Evolutionary conservation across 768 basidiomycete species (phyloP), one percentile per base, ranked within the genome.

Genomic region (Podaxis sp.): DNA sequence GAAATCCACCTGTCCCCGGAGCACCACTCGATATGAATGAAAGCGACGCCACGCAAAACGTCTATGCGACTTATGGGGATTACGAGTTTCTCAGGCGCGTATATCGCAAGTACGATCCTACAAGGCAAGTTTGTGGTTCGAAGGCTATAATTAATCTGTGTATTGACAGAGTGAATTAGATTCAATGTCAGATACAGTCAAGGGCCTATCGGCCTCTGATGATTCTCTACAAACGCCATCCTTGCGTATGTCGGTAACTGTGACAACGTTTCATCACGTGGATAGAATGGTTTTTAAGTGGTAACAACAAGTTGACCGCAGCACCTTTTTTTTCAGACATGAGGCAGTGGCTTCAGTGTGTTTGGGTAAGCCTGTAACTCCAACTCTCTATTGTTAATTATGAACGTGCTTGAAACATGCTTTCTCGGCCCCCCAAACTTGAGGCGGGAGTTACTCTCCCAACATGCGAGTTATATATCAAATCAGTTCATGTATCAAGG

Each of bases 41-140:
- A 66, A 76, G 74, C 46, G 79, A 79, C 63, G 70, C 70, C 3
- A 57, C 56, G 0, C 79, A 81, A 61, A 70, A 75, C 36, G 75
- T 76, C 0, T 80, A 78, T 60, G 66, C 71, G 22, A 77, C 76
- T 17, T 81, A 81, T 65, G 76, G 76, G 3, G 67, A 70, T 13
- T 79, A 72, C 53, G 68, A 75, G 4, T 72, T 75, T 46, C 61
- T 81, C 66, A 74, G 72, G 55, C 52, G 64, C 11, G 77, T 75
- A 0, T 80, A 80, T 63, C 68, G 68, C 8, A 81, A 80, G 64
- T 81, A 81, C 58, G 80, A 81, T 65, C 79, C 79, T 27, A 74
- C 70, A 3, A 66, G 78, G 79, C 77, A 58, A 59, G 72, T 63
- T 25, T 25, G 22, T 4, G 12, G 11, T 40, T 60, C n/a, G 77